Conservation (phyloP, 2,329 filamentous ascomycete genomes). For the Pestalotiopsis sp. region DNA sequence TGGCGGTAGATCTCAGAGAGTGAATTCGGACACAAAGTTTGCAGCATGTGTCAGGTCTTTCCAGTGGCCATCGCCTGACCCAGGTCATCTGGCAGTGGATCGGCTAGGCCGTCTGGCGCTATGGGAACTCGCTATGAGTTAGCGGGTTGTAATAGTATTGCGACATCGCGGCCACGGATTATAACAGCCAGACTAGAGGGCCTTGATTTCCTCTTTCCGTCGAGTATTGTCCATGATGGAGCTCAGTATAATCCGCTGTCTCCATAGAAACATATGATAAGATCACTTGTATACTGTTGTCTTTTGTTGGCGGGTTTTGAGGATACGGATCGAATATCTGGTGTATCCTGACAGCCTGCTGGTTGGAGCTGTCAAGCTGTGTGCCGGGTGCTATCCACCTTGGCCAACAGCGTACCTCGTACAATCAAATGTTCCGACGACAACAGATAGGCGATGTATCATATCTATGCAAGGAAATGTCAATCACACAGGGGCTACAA, state of each 20-base stretch:
- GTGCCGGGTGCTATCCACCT: too few species aligned
- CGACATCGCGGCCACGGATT: neutral
- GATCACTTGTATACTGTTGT: neutral
- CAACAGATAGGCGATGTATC: neutral
- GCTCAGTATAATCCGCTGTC: neutral
- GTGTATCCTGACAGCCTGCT: neutral
- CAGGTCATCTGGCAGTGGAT: neutral
- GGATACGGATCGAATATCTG: neutral
- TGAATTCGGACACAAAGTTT: conserved; percentile 2
- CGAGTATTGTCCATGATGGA: neutral
- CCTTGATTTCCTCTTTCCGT: neutral
- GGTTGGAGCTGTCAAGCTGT: neutral
- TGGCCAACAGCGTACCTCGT: too few species aligned
- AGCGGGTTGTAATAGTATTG: neutral
- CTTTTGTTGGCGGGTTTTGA: neutral
- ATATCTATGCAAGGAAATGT: neutral
- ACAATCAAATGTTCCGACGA: neutral
- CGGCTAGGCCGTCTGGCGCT: neutral
- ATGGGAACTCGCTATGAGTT: neutral
- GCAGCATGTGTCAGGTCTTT: neutral
- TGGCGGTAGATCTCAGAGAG: neutral
- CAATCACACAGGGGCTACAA: neutral
- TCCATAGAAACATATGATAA: neutral
- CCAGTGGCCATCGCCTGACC: neutral
- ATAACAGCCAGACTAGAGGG: neutral